Evolutionary conservation across 495 filamentous ascomycete species (phyloP).

Genomic region (Neurospora africana): DNA sequence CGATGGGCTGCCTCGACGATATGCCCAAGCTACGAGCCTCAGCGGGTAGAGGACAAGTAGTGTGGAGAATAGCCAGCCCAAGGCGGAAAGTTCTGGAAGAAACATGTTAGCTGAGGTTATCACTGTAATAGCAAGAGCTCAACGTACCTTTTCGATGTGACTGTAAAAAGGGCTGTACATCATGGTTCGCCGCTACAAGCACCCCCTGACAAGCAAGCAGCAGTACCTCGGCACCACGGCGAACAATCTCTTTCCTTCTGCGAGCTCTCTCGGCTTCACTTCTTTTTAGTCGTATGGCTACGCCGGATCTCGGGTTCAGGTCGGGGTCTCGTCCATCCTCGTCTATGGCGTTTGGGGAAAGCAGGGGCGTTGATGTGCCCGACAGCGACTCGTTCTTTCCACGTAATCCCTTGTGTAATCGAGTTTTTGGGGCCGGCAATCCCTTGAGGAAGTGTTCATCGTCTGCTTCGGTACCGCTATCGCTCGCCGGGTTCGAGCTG

Average conservation of each 20-base stretch:
- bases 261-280: constrained; percentile 23
- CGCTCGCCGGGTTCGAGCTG: constrained; percentile 53
- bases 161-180: constrained; percentile 17
- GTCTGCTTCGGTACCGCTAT: constrained; percentile 86
- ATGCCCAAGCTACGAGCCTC: constrained; percentile 33
- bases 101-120: neutral
- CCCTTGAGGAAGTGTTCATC: constrained; percentile 77
- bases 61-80: constrained; percentile 8
- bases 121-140: constrained; percentile 17
- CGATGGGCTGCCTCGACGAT: constrained; percentile 25
- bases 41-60: constrained; percentile 37
- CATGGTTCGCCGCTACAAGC: constrained; percentile 20
- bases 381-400: constrained; percentile 39
- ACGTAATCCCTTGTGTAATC: constrained; percentile 64
- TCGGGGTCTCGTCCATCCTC: constrained; percentile 31
- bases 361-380: constrained; percentile 43
- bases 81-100: constrained; percentile 20
- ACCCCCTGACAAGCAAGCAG: constrained; percentile 35
- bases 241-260: constrained; percentile 31
- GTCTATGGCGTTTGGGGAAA: constrained; percentile 49
- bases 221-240: constrained; percentile 34
- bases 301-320: neutral
- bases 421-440: constrained; percentile 60
- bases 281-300: constrained; percentile 6
- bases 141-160: constrained; percentile 12